These are phyloP conservation scores for Cyclotella atomus DNA, from an alignment of 108 stramenopile genomes.

Conservation along the genomic window DNA sequence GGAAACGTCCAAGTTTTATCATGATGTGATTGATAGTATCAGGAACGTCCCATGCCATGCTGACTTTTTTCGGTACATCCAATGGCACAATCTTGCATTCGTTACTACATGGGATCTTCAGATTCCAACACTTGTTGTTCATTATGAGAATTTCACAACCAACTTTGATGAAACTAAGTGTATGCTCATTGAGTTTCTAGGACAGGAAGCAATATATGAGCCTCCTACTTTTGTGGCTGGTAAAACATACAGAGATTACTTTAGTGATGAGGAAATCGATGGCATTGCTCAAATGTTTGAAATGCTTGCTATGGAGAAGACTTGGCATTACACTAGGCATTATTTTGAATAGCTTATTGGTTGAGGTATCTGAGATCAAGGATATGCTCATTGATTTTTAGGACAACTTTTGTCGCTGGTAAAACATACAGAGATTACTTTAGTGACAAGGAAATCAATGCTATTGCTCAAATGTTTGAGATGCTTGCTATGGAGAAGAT, in stretches of 20 bases:
- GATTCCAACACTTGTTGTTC: conserved; percentile 62
- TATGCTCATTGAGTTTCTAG: conserved; percentile 67
- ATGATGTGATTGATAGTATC: conserved; percentile 35
- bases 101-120: conserved; percentile 48
- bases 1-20: conserved; percentile 30
- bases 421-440: conserved; percentile 60
- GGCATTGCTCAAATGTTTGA: conserved; percentile 34
- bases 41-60: conserved; percentile 68
- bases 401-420: conserved; percentile 52
- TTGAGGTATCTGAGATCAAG: conserved; percentile 50
- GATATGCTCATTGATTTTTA: conserved; percentile 65
- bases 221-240: conserved; percentile 47
- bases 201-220: conserved; percentile 24
- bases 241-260: conserved; percentile 58
- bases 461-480: conserved; percentile 32
- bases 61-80: conserved; percentile 77
- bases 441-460: conserved; percentile 30
- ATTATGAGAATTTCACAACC: conserved; percentile 79
- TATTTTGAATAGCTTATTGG: too few relatives aligned
- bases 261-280: conserved; percentile 30
- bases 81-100: conserved; percentile 86
- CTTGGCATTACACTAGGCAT: conserved; percentile 42
- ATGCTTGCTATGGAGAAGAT: conserved; percentile 39
- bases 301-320: conserved; percentile 36
- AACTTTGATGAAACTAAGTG: conserved; percentile 56